Base-by-base conservation (phyloP, 2,329 filamentous ascomycete species). In the Epichloe elymi region DNA sequence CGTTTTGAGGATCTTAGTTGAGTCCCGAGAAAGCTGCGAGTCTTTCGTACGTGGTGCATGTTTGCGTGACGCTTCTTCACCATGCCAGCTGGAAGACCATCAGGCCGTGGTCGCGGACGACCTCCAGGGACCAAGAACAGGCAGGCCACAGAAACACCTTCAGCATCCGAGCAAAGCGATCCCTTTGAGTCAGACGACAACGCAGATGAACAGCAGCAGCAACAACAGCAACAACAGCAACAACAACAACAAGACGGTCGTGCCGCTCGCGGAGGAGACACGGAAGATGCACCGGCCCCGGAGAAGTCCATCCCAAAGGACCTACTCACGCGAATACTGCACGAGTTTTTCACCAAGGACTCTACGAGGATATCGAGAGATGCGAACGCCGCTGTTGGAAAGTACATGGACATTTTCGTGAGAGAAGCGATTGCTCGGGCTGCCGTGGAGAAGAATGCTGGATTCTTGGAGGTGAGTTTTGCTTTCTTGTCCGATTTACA, bases 381-480 rank as follows among this genome's bases (percentile, higher is more conserved):
- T 61, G 88, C 88, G 4, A 87, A 90, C 63, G 75, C 72, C 6
- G 79, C 89, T 1, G 78, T 90, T 53, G 85, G 82, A 14, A 88
- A 85, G 68, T 97, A 97, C 64, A 77, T 96, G 67, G 88, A 96
- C 66, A 80, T 91, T 0, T 97, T 96, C 68, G 85, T 95, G 49
- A 77, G 86, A 55, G 91, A 97, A 70, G 88, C 88, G 1, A 82
- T 97, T 63, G 88, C 88, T 15, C 71, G 91, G 61, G 83, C 87
- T 39, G 79, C 82, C 10, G 80, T 82, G 53, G 85, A 88, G 71
- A 83, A 84, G 62, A 72, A 73, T 35, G 74, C 79, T 53, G 82
- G 79, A 4, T 89, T 90, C 61, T 64, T 91, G 37, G 87, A 93
- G 78, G 84, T 88, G 57, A 67, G 78, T 66, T 3, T 10, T 10